Evolutionary conservation across 2,329 filamentous ascomycete genomes (phyloP).

Genomic region (Polytolypa hystricis): DNA sequence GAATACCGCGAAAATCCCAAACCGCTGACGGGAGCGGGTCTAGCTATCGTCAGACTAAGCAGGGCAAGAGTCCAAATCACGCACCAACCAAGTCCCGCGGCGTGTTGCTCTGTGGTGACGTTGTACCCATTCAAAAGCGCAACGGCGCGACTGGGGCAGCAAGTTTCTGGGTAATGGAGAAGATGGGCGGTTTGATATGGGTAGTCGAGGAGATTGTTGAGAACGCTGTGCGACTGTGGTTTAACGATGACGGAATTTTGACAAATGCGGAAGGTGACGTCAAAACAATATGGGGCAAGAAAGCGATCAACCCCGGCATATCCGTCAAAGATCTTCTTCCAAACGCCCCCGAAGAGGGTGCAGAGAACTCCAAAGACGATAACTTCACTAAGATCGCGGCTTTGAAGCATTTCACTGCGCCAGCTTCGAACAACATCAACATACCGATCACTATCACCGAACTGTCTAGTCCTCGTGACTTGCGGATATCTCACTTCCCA

Average conservation of each 20-base stretch:
- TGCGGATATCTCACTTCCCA: conserved; percentile 86
- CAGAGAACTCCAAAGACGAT: conserved; percentile 56
- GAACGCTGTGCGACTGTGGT: conserved; percentile 65
- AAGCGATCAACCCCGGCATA: conserved; percentile 54
- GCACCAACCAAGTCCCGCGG: conserved; percentile 68
- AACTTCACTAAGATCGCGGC: conserved; percentile 66
- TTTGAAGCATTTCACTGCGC: conserved; percentile 73
- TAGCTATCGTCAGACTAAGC: conserved; percentile 30
- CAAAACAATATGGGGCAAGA: conserved; percentile 75
- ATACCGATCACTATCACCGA: conserved; percentile 77
- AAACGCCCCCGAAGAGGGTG: conserved; percentile 61
- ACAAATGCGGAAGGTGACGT: conserved; percentile 61
- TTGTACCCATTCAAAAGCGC: conserved; percentile 94
- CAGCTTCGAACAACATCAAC: conserved; percentile 58
- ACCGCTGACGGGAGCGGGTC: conserved; percentile 48
- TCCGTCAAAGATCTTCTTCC: conserved; percentile 72
- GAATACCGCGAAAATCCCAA: conserved; percentile 37
- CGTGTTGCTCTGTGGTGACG: conserved; percentile 87
- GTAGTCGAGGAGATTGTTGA: conserved; percentile 96
- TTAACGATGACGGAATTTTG: conserved; percentile 69
- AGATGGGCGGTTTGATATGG: conserved; percentile 87
- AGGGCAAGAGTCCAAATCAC: conserved; percentile 51
- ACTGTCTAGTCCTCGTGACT: conserved; percentile 54
- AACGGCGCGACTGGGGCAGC: conserved; percentile 87
- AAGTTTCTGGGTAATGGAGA: conserved; percentile 98